Base-by-base conservation (phyloP, 1,284 basidiomycete genomes). In the Veloboletus limbatus region DNA sequence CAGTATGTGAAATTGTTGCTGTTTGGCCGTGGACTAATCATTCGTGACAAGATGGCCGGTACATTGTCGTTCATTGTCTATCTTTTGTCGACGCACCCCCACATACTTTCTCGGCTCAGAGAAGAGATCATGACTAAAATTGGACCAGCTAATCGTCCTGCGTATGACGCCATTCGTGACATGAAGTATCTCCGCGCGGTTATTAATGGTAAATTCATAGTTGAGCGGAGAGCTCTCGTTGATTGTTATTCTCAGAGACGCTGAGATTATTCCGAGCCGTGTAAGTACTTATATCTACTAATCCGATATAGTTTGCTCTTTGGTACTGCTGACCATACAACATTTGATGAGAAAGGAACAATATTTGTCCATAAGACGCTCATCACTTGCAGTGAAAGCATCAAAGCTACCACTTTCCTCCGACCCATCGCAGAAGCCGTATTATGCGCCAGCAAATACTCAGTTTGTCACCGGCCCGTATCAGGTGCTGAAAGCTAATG, bases 221-320 rank as follows among this genome's bases (percentile, higher is more conserved):
- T 28, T 16, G 11, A 18, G 4, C 4, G 24, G 6, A 21, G 13
- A 33, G 6, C 16, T 28, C 18, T 46, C 16, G 45, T 33, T 16
- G 4, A 38, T 5, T 10, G n/a, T 41, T 7, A n/a, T 41, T 38
- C 26, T 50, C n/a, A n/a, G n/a, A n/a, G n/a, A n/a, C n/a, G n/a
- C n/a, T n/a, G n/a, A 78, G 81, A 18, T 54, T 85, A 11, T 82
- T 76, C 61, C 81, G 82, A 1, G 67, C 78, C 11, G 78, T 82
- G 71, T 79, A 62, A 56, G 73, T 62, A 13, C 16, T 21, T 32
- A 6, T 2, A 9, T n/a, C n/a, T n/a, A 13, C 28, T 18, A 3
- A 32, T 20, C 20, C 22, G 16, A 43, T 34, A 8, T 6, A 33
- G 8, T 39, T 18, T 16, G n/a, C 20, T 34, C 8, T 47, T 38